A percentile compares a stretch with the other conserved stretches of the same genome.
Evolutionary conservation across 2,329 filamentous ascomycete species (phyloP).

Genomic region (Sphaerulina vaccinii): DNA sequence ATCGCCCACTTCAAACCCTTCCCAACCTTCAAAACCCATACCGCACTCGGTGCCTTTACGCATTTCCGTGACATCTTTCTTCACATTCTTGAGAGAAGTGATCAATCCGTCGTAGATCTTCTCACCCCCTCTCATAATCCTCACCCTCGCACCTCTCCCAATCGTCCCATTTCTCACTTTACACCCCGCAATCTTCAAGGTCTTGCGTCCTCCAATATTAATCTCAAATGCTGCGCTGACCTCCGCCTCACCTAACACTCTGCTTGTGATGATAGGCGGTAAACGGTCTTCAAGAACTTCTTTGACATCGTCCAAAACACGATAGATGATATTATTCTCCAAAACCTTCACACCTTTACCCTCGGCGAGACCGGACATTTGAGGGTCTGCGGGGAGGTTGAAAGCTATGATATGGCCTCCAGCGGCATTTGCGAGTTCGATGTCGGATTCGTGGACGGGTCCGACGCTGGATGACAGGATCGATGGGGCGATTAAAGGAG

Average conservation of each 20-base stretch:
- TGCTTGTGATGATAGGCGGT: slow-evolving; percentile 62
- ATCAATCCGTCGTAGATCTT: slow-evolving; percentile 83
- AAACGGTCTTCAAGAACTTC: slow-evolving; percentile 68
- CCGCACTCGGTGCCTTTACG: slow-evolving; percentile 92
- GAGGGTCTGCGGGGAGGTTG: slow-evolving; percentile 68
- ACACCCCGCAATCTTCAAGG: slow-evolving; percentile 78
- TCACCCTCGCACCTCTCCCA: slow-evolving; percentile 61
- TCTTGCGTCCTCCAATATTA: slow-evolving; percentile 68
- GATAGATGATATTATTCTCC: slow-evolving; percentile 84
- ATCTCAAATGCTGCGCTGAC: slow-evolving; percentile 81
- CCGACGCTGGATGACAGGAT: slow-evolving; percentile 78
- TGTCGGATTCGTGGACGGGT: slow-evolving; percentile 76
- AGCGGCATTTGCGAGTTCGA: slow-evolving; percentile 80
- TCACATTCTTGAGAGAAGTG: slow-evolving; percentile 80
- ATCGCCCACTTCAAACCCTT: slow-evolving; percentile 76
- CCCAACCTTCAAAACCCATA: slow-evolving; percentile 77
- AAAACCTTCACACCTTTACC: slow-evolving; percentile 71
- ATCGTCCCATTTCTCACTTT: slow-evolving; percentile 80
- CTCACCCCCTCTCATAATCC: slow-evolving; percentile 67
- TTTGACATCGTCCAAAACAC: slow-evolving; percentile 71
- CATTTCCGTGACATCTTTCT: slow-evolving; percentile 88
- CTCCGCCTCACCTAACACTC: slow-evolving; percentile 84
- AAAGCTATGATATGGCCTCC: slow-evolving; percentile 80
- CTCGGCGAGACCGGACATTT: slow-evolving; percentile 67
- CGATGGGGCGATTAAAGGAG: slow-evolving; percentile 74